Evolutionary conservation across 306 rosid species (phyloP).

Genomic region (Urtica urens): DNA sequence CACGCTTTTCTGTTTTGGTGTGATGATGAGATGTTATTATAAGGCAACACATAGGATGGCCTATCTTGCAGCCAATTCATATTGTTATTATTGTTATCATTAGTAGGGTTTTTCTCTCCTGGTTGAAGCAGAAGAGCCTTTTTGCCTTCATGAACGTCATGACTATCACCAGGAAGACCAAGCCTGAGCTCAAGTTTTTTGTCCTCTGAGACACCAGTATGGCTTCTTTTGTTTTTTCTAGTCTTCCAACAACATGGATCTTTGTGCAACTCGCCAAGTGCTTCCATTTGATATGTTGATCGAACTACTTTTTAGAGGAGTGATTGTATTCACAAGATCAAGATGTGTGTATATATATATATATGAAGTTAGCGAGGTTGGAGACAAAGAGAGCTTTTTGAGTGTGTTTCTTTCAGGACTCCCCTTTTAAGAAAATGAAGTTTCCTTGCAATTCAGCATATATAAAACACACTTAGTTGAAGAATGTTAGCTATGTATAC

Average conservation of each 20-base stretch:
- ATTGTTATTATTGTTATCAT: too few relatives aligned
- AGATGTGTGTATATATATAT: too few relatives aligned
- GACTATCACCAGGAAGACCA: constrained; percentile 27
- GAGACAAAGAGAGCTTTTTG: not conserved
- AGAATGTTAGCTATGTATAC: too few relatives aligned
- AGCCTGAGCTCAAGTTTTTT: constrained; percentile 30
- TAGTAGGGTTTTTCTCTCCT: not conserved
- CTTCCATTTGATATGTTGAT: too few relatives aligned
- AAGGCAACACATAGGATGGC: constrained; percentile 5
- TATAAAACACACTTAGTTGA: too few relatives aligned
- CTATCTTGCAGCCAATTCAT: not conserved
- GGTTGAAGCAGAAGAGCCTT: not conserved
- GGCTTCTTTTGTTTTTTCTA: constrained; percentile 20
- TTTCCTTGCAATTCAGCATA: not conserved
- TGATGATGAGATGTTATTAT: not conserved
- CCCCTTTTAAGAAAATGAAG: constrained; percentile 1
- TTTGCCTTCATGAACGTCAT: not conserved
- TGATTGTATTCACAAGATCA: too few relatives aligned
- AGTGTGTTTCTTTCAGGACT: not conserved
- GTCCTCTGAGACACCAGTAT: constrained; percentile 13
- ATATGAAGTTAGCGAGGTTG: too few relatives aligned
- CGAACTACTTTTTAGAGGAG: too few relatives aligned
- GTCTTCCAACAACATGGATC: too few relatives aligned
- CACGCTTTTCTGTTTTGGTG: not conserved
- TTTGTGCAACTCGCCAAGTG: too few relatives aligned